Conservation (phyloP, 2,329 filamentous ascomycete genomes). For the Aspergillus quadricinctus region DNA sequence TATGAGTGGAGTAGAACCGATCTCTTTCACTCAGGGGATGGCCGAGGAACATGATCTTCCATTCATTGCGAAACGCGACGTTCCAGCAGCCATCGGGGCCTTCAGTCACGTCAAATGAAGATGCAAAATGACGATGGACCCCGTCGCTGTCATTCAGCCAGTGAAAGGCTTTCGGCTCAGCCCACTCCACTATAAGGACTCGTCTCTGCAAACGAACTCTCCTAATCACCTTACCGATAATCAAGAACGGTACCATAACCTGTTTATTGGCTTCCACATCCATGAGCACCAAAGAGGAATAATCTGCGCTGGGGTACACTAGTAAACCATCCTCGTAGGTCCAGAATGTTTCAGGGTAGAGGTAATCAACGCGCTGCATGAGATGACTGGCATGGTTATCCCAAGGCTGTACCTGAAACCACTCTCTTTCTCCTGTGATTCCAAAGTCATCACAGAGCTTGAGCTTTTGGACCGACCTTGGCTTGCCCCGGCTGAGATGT, state of each 20-base stretch:
- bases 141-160: conserved; percentile 49
- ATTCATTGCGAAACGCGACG: conserved; percentile 54
- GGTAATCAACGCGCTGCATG: conserved; percentile 26
- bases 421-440: conserved; percentile 33
- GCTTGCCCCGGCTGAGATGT: conserved; percentile 47
- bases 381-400: conserved; percentile 37
- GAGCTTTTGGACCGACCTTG: conserved; percentile 46
- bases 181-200: conserved; percentile 63
- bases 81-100: conserved; percentile 38
- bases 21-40: conserved; percentile 53
- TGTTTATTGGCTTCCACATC: conserved; percentile 47
- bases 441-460: conserved; percentile 36
- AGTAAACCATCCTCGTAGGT: conserved; percentile 55
- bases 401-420: conserved; percentile 41
- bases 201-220: conserved; percentile 51
- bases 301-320: conserved; percentile 46
- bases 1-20: conserved; percentile 62
- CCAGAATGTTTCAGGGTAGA: conserved; percentile 47
- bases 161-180: conserved; percentile 50
- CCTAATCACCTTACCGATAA: conserved; percentile 48
- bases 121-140: conserved; percentile 57
- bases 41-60: conserved; percentile 57
- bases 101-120: conserved; percentile 50
- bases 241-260: conserved; percentile 51
- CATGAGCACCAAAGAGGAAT: conserved; percentile 40